Base-by-base conservation (phyloP, 2,329 filamentous ascomycete genomes). In the Aspergillus pseudotamarii region DNA sequence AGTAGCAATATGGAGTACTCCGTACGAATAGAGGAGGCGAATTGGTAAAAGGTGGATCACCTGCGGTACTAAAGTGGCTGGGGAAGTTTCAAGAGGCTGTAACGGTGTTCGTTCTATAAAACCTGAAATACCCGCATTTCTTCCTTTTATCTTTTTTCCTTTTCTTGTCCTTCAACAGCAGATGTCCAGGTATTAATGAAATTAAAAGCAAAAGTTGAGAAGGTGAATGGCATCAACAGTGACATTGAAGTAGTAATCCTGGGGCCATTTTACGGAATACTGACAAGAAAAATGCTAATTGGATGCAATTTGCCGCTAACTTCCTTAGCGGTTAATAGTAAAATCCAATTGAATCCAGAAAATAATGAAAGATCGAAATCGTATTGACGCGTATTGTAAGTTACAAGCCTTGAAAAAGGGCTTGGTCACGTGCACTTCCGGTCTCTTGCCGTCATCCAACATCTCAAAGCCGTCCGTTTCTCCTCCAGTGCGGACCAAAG, bases 381-480 rank as follows among this genome's bases (percentile, higher is more conserved):
- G 56, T 58, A 28, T 46, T 51, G 57, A 53, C 48, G 2, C 26
- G 48, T 62, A 46, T 28, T 45, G 59, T 54, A 45, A 56, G 16
- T 54, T 48, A 62, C 57, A 59, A 55, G 59, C 58, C 57, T 59
- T 62, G 55, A 59, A 62, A 65, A 59, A 63, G 61, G 63, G 59
- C 57, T 63, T 19, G 56, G 62, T 74, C 73, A 75, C 72, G 73
- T 75, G 73, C 58, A 61, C 26, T 51, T 30, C 48, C 34, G 61
- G 60, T 63, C 67, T 69, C 70, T 73, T 71, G 70, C 73, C 72
- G 73, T 74, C 73, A 74, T 72, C 68, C 68, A 69, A 67, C 65
- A 67, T 66, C 68, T 62, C 62, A 58, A 61, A 58, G 60, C 65
- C 60, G 57, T 63, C 60, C 64, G 64, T 66, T 68, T 67, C 68